A percentile compares a stretch with the other conserved stretches of the same genome.
phyloP scores from a whole-genome alignment of 2,329 filamentous ascomycete genomes.

The Hypoxylon sp. region DNA sequence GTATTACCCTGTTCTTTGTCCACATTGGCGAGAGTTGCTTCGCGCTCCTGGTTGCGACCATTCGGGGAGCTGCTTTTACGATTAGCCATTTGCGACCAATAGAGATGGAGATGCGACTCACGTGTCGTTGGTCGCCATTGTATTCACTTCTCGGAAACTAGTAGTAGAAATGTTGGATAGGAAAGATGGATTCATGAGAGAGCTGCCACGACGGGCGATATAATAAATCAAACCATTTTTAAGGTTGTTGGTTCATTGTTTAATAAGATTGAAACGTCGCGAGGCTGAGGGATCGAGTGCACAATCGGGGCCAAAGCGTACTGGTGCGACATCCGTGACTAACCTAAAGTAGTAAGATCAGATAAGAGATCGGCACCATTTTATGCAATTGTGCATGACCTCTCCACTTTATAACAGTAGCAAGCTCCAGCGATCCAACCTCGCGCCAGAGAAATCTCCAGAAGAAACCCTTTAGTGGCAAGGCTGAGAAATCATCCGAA shows the following conservation, averaged over 20 bases:
- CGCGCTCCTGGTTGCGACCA: conserved; percentile 24
- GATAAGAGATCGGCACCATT: conserved; percentile 1
- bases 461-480: conserved; percentile 47
- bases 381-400: conserved; percentile 25
- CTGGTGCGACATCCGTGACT: conserved; percentile 21
- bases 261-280: conserved; percentile 16
- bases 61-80: conserved; percentile 33
- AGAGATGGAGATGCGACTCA: conserved; percentile 25
- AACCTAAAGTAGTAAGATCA: conserved; percentile 9
- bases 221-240: conserved; percentile 22
- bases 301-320: conserved; percentile 15
- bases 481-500: conserved; percentile 59
- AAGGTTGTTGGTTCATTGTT: too few species aligned
- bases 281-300: conserved; percentile 27
- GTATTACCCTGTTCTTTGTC: conserved; percentile 25
- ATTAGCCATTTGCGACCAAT: conserved; percentile 32
- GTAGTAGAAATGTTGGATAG: neutral
- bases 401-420: conserved; percentile 3
- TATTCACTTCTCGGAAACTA: conserved; percentile 5
- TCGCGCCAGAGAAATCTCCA: conserved; percentile 36
- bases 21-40: conserved; percentile 24
- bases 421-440: conserved; percentile 23
- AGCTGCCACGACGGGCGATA: conserved; percentile 19
- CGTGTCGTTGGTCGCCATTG: conserved; percentile 38
- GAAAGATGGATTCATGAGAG: conserved; percentile 9